Conservation (phyloP, 2,329 filamentous ascomycete genomes). For the Monilinia laxa region DNA sequence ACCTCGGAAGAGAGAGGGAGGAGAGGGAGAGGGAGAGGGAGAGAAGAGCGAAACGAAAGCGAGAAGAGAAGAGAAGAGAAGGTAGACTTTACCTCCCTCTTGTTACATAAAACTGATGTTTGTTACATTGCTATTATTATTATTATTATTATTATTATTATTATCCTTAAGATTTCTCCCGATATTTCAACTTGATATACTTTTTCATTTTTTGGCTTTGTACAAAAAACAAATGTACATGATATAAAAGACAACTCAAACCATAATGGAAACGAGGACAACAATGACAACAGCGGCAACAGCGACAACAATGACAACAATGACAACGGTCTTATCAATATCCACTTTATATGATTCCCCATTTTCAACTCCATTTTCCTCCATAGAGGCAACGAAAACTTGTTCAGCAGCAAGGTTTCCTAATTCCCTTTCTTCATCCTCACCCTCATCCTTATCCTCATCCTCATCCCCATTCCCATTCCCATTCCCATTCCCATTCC, state of each 20-base stretch:
- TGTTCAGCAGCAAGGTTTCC: not conserved
- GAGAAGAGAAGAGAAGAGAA: not conserved
- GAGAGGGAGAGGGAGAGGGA: not conserved
- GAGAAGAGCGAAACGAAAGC: not conserved
- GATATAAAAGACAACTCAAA: constrained; percentile 11
- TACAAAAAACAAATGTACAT: constrained; percentile 8
- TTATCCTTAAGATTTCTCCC: not conserved
- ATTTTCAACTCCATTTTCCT: not conserved
- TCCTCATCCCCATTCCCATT: no score
- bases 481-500: not conserved
- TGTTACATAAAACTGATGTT: no score
- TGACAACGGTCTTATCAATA: not conserved
- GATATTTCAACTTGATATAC: not conserved
- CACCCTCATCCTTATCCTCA: no score
- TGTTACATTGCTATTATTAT: not conserved
- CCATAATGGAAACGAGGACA: not conserved
- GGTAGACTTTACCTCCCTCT: not conserved
- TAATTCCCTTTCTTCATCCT: no score
- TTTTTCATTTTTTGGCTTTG: not conserved
- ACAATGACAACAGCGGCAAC: not conserved
- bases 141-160: not conserved
- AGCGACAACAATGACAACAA: no score
- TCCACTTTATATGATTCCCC: constrained; percentile 11
- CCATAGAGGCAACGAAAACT: not conserved
- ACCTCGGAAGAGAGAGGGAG: not conserved